Evolutionary conservation across 2,329 filamentous ascomycete genomes (phyloP), one percentile per base, ranked within the genome.

Genomic region (Colletotrichum theobromicola): DNA sequence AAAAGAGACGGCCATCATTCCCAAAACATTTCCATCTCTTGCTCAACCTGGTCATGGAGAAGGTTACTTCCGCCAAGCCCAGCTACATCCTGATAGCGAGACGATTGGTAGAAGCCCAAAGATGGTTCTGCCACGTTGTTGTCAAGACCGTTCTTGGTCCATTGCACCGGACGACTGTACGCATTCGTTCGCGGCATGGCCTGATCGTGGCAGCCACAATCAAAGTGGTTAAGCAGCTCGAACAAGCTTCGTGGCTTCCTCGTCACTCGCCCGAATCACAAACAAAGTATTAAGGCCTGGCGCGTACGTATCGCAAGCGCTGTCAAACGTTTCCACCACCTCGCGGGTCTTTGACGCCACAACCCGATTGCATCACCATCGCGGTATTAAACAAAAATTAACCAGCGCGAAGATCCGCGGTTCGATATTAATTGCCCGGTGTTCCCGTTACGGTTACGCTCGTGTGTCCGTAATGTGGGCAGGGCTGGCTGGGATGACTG

Each of bases 401-500:
- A n/a, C 53, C 53, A 26, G 9, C 28, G 35, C 67, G 26, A 55
- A n/a, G 30, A 50, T 42, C 60, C 35, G 67, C 53, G 46, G 34
- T 28, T 18, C 16, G 50, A 65, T 53, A 55, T 65, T 53, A 61
- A 66, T 70, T 66, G 28, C 58, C 65, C 60, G 34, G 30, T 64
- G 24, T 18, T 30, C 35, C 35, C 34, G 21, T 62, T 62, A 37
- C 60, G n/a, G 42, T 50, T 21, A 46, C n/a, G 58, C 50, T 32
- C 35, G 32, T 35, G 34, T 57, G 28, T 16, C 62, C 72, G 68
- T 46, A 32, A 72, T 50, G 72, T 67, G 72, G 68, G 57, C 61
- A 37, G 58, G 66, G 26, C 66, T 57, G 26, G 55, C 12, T 16
- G 37, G 60, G 30, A 26, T 60, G 35, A 12, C 42, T 26, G 32